Base-by-base conservation (phyloP, 2,329 filamentous ascomycete species). In the Aotearoamyces nothofagi region DNA sequence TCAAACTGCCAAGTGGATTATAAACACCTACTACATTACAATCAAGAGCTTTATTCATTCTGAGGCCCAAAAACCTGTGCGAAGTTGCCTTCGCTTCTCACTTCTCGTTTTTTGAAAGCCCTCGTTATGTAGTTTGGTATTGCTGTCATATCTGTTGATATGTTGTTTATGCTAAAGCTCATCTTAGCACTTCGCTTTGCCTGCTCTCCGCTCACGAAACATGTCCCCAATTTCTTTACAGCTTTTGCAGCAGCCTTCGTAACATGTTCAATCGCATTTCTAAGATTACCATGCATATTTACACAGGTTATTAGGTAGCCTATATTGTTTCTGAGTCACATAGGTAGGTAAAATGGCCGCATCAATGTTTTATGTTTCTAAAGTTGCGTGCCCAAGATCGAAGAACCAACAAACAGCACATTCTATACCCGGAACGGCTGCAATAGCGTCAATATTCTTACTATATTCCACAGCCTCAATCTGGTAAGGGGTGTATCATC, bases 371-470 rank as follows among this genome's bases (percentile, higher is more conserved):
- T n/a, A n/a, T n/a, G n/a, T n/a, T n/a, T n/a, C n/a, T n/a, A n/a
- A n/a, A n/a, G n/a, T n/a, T n/a, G n/a, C n/a, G n/a, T n/a, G n/a
- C 41, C 67, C 74, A 29, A 78, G 56, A 78, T 72, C 43, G 75
- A 77, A 2, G 73, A 72, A 0, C 73, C 73, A 26, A 78, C 60
- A 44, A 76, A 77, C 14, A 78, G 51, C 4, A 72, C 61, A 35
- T n/a, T 78, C 73, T 13, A 78, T 56, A 3, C 68, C 68, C 3
- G 67, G 52, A 13, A 73, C 55, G 12, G 62, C 57, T 23, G 69
- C 69, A 46, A 78, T 78, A 26, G 64, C 66, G 17, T 76, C 69
- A 1, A 77, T 61, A 9, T 53, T 51, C 1, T 69, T 62, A 9
- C 78, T 53, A 1, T 71, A 71, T 45, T 75, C 70, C 35, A 57